Evolutionary conservation across 768 basidiomycete genomes (phyloP).

Genomic region (Gautieria morchelliformis): DNA sequence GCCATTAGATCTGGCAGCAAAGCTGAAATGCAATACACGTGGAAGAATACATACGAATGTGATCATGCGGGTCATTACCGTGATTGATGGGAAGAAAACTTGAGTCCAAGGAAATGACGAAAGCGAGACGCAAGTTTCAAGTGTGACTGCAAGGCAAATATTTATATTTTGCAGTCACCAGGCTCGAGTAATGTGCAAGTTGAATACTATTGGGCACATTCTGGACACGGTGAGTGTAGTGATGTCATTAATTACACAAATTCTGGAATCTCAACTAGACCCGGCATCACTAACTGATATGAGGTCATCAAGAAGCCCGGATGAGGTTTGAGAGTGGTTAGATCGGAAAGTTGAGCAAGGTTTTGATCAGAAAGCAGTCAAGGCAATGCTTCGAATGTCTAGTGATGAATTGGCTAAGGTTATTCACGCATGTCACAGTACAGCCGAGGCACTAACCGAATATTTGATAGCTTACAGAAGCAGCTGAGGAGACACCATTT

Average conservation of each 20-base stretch:
- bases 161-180: too few species aligned
- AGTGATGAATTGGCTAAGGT: conserved; percentile 1
- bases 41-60: too few species aligned
- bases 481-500: background rate
- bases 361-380: background rate
- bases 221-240: too few species aligned
- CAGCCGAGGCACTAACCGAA: background rate
- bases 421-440: background rate
- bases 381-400: conserved; percentile 2
- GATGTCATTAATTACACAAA: too few species aligned
- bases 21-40: background rate
- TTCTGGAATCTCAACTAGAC: too few species aligned
- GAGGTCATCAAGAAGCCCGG: too few species aligned
- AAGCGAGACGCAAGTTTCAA: background rate
- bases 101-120: background rate
- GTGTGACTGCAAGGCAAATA: too few species aligned
- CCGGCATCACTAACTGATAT: too few species aligned
- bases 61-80: too few species aligned
- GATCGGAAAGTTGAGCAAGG: background rate
- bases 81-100: background rate
- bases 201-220: too few species aligned
- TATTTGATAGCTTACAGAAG: background rate
- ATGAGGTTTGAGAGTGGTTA: conserved; percentile 1
- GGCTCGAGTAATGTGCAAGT: too few species aligned
- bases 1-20: too few species aligned